Evolutionary conservation across 305 asterid species (phyloP).

Genomic region (Ajuga reptans): DNA sequence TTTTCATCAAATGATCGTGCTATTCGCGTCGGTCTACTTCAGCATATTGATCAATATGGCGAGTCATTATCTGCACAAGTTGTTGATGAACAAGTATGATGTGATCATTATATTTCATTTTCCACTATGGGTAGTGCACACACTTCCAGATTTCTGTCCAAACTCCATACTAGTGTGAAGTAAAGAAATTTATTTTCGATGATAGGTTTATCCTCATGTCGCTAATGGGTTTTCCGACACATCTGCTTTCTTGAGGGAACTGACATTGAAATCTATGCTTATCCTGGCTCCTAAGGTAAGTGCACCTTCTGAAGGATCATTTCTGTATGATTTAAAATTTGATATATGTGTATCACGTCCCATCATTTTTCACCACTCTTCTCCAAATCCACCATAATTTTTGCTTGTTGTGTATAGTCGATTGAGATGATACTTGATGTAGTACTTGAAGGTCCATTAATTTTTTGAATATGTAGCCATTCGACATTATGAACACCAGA

Average conservation of each 20-base stretch:
- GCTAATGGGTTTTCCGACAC: constrained; percentile 94
- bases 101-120: constrained; percentile 5
- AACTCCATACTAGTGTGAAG: constrained; percentile 15
- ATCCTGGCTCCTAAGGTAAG: constrained; percentile 95
- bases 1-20: constrained; percentile 87
- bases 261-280: constrained; percentile 94
- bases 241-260: constrained; percentile 88
- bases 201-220: constrained; percentile 84
- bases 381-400: background rate
- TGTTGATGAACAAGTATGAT: constrained; percentile 89
- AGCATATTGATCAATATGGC: constrained; percentile 92
- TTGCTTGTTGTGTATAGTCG: background rate
- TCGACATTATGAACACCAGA: background rate
- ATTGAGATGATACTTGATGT: background rate
- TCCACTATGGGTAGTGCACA: constrained; percentile 15
- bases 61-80: constrained; percentile 77
- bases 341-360: constrained; percentile 8
- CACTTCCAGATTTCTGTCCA: constrained; percentile 13
- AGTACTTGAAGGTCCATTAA: background rate
- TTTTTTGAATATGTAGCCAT: background rate
- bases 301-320: constrained; percentile 13
- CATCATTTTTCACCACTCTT: constrained; percentile 1
- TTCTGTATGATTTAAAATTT: constrained; percentile 12
- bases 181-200: constrained; percentile 16
- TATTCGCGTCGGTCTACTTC: constrained; percentile 81